A percentile compares a stretch with the other conserved stretches of the same genome.
Conservation (phyloP, 164 flowering plant genomes). For the Chimonanthus praecox region DNA sequence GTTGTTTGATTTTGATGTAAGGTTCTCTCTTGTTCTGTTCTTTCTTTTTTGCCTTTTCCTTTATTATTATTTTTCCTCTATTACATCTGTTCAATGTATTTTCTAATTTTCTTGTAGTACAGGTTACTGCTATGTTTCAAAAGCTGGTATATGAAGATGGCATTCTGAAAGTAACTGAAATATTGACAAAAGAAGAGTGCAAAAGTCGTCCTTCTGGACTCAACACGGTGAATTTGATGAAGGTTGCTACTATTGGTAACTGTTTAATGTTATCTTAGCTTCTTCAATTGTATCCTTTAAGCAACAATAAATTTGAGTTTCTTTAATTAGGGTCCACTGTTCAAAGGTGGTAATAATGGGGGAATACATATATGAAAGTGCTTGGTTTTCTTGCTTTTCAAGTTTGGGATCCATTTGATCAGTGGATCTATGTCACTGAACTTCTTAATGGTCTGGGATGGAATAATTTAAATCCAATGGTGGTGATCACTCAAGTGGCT, state of each 20-base stretch:
- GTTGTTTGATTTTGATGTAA: conserved; percentile 78
- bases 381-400: too few species aligned
- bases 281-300: not conserved
- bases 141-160: conserved; percentile 71
- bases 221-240: conserved; percentile 88
- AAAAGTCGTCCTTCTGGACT: conserved; percentile 89
- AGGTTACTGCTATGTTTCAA: conserved; percentile 82
- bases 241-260: conserved; percentile 37
- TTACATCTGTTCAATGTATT: not conserved
- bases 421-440: too few species aligned
- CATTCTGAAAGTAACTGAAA: conserved; percentile 45
- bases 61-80: not conserved
- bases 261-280: not conserved
- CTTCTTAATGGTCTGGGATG: too few species aligned
- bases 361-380: too few species aligned
- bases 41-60: not conserved
- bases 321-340: too few species aligned
- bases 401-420: too few species aligned
- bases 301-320: not conserved
- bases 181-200: conserved; percentile 66
- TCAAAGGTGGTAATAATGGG: too few species aligned
- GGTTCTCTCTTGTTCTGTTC: conserved; percentile 16
- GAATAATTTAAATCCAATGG: too few species aligned
- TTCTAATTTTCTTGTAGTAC: conserved; percentile 9
- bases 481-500: too few species aligned